These are phyloP conservation scores for Ophiostoma triangulosporum DNA, from an alignment of 2,329 filamentous ascomycete genomes.

Conservation along the genomic window DNA sequence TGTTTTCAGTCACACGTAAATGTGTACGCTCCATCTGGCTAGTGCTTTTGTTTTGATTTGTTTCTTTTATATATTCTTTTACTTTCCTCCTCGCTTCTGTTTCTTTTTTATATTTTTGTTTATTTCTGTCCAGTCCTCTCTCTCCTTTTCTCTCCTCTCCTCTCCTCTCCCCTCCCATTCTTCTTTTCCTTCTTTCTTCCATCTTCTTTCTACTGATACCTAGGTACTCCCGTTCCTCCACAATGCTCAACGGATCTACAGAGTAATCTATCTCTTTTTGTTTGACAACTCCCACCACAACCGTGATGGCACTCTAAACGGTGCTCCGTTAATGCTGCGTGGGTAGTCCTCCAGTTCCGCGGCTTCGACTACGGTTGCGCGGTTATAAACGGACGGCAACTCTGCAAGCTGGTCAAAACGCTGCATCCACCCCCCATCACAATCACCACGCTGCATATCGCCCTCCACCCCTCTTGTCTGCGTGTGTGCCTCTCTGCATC, in stretches of 20 bases:
- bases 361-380: neutral
- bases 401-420: neutral
- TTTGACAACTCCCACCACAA: neutral
- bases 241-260: neutral
- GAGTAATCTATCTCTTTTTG: neutral
- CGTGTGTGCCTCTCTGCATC: neutral
- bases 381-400: neutral
- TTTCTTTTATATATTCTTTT: too few relatives aligned
- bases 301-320: neutral
- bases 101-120: neutral
- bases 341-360: neutral
- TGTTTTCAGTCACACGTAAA: neutral
- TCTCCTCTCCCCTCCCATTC: neutral
- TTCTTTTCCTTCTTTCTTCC: neutral
- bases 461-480: constrained; percentile 2
- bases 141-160: neutral
- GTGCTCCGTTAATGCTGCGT: neutral
- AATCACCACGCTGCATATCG: neutral
- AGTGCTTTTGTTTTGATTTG: neutral
- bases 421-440: neutral
- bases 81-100: too few relatives aligned
- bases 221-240: too few relatives aligned
- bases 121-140: neutral
- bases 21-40: neutral
- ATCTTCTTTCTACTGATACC: neutral